Evolutionary conservation across 345 rosid genomes (phyloP).

Genomic region (Physaria fendleri): DNA sequence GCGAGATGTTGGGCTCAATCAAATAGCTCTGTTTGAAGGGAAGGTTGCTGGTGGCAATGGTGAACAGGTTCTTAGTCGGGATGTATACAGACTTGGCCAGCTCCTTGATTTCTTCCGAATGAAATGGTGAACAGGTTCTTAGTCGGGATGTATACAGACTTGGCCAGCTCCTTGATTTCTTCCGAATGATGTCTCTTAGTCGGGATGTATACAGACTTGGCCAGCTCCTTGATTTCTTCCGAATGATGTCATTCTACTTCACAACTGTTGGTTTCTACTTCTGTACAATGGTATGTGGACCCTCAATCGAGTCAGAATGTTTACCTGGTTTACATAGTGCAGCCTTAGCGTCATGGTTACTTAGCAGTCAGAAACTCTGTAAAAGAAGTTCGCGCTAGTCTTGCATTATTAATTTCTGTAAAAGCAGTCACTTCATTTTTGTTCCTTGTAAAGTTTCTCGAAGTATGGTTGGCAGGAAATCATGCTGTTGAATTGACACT

Average conservation of each 20-base stretch:
- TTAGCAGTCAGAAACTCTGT: background rate
- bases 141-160: too few species aligned
- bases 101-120: too few species aligned
- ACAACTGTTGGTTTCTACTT: constrained; percentile 93
- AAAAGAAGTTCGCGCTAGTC: background rate
- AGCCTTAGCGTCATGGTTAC: background rate
- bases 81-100: too few species aligned
- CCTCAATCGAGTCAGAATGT: background rate
- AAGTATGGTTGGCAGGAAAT: constrained; percentile 2
- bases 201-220: constrained; percentile 98
- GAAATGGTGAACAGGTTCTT: too few species aligned
- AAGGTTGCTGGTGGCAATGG: constrained; percentile 99
- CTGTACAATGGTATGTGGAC: constrained; percentile 78
- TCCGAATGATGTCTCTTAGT: too few species aligned
- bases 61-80: constrained; percentile 97
- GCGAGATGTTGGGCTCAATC: constrained; percentile 97
- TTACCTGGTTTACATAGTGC: background rate
- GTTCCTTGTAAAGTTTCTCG: constrained; percentile 11
- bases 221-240: constrained; percentile 93
- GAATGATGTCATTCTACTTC: constrained; percentile 96
- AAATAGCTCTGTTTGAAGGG: constrained; percentile 96
- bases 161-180: too few species aligned
- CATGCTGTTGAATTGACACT: constrained; percentile 18
- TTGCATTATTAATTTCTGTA: background rate
- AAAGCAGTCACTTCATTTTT: background rate